phyloP scores from a whole-genome alignment of 2,329 filamentous ascomycete genomes.

The Penicillium sp. region DNA sequence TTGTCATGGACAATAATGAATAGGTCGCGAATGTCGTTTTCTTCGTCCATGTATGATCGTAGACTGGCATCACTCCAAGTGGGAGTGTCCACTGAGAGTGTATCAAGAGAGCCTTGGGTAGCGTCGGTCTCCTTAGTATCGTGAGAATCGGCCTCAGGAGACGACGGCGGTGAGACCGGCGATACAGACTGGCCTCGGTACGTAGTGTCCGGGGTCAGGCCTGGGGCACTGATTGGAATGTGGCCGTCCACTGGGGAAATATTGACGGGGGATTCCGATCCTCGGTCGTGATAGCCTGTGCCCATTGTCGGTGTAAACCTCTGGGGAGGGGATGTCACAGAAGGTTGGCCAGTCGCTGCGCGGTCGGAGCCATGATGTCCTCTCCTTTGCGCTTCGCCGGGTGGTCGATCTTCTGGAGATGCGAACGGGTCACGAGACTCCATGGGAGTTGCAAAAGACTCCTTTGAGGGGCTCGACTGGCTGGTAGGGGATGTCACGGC shows the following conservation, averaged over 20 bases:
- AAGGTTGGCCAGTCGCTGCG: slow-evolving; percentile 26
- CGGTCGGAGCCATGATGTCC: slow-evolving; percentile 10
- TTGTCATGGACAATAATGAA: slow-evolving; percentile 92
- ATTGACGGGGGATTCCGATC: slow-evolving; percentile 67
- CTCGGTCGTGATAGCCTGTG: slow-evolving; percentile 20
- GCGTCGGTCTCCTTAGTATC: slow-evolving; percentile 35
- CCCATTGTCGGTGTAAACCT: slow-evolving; percentile 24
- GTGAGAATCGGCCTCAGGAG: slow-evolving; percentile 30
- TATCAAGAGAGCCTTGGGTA: slow-evolving; percentile 55
- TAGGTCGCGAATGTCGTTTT: slow-evolving; percentile 83
- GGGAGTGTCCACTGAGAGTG: slow-evolving; percentile 55
- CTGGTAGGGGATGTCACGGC: slow-evolving; percentile 20
- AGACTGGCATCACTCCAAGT: slow-evolving; percentile 86
- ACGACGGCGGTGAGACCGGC: slow-evolving; percentile 61
- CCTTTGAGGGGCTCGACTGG: slow-evolving; percentile 25
- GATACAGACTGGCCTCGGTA: slow-evolving; percentile 63
- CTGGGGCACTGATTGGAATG: slow-evolving; percentile 53
- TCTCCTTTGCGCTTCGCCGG: slow-evolving; percentile 22
- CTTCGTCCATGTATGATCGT: slow-evolving; percentile 85
- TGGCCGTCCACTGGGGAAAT: slow-evolving; percentile 57
- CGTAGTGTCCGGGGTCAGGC: slow-evolving; percentile 68
- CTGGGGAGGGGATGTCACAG: slow-evolving; percentile 31
- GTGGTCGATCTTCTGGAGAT: slow-evolving; percentile 25
- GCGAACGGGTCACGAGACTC: slow-evolving; percentile 15
- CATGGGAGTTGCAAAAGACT: slow-evolving; percentile 18